phyloP scores from a whole-genome alignment of 768 basidiomycete genomes.

The Clavulina sp. region DNA sequence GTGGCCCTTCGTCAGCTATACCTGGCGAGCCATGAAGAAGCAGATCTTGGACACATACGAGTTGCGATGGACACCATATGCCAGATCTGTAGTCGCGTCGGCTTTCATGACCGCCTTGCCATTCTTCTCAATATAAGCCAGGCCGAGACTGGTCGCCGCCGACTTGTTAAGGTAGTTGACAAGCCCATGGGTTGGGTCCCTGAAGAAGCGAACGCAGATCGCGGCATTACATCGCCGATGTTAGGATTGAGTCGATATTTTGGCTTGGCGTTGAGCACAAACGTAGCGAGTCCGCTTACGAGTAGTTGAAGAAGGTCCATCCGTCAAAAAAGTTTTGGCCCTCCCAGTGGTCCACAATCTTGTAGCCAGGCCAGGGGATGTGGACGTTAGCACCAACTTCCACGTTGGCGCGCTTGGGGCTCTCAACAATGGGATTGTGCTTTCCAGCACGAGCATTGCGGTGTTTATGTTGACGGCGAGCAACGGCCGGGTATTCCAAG shows the following conservation, averaged over 20 bases:
- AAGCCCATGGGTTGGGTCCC: constrained; percentile 53
- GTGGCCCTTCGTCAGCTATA: not conserved
- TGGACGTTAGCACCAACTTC: too few relatives aligned
- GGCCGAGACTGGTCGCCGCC: constrained; percentile 32
- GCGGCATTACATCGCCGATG: too few relatives aligned
- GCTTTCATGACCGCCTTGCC: constrained; percentile 44
- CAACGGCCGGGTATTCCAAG: not conserved
- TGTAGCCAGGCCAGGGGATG: not conserved
- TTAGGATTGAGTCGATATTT: not conserved
- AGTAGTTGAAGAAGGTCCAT: constrained; percentile 13
- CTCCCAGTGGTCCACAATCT: not conserved
- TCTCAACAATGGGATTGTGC: too few relatives aligned
- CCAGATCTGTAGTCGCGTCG: constrained; percentile 34
- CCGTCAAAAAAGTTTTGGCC: not conserved
- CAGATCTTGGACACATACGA: constrained; percentile 14
- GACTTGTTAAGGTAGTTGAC: constrained; percentile 39
- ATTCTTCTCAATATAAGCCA: constrained; percentile 43
- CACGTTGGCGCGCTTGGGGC: not conserved
- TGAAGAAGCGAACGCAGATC: not conserved
- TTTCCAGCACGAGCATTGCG: too few relatives aligned
- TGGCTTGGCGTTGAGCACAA: not conserved
- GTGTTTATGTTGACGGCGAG: not conserved
- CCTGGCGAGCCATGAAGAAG: too few relatives aligned
- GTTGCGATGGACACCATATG: constrained; percentile 35
- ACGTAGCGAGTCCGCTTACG: too few relatives aligned